These are phyloP conservation scores for Candida endomychidarum DNA, from an alignment of 805 yeast species.

Conservation along the genomic window DNA sequence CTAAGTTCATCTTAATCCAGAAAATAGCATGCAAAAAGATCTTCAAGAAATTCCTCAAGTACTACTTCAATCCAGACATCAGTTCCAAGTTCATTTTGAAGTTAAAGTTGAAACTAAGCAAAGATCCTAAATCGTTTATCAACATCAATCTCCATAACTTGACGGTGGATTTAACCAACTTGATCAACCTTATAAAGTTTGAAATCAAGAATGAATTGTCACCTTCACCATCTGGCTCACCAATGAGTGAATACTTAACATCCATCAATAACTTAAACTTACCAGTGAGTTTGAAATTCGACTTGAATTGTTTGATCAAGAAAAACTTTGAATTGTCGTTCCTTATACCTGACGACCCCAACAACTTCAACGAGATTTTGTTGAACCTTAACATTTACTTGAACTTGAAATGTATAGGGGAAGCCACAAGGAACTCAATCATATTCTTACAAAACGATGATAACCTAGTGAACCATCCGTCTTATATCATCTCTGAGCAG, in stretches of 20 bases:
- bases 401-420: conserved; percentile 15
- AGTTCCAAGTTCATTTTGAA: conserved; percentile 25
- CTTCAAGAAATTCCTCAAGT: conserved; percentile 63
- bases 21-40: conserved; percentile 72
- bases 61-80: conserved; percentile 30
- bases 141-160: conserved; percentile 59
- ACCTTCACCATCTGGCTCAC: conserved; percentile 1
- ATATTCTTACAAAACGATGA: conserved; percentile 24
- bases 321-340: conserved; percentile 37
- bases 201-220: conserved; percentile 15
- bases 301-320: conserved; percentile 30
- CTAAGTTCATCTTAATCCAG: conserved; percentile 72
- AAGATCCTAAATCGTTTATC: conserved; percentile 56
- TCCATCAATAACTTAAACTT: conserved; percentile 6
- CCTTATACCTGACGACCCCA: conserved; percentile 35
- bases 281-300: conserved; percentile 24
- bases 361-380: conserved; percentile 31
- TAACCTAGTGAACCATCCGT: conserved; percentile 24
- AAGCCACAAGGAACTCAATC: conserved; percentile 18
- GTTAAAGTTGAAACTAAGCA: conserved; percentile 34
- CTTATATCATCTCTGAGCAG: conserved; percentile 30
- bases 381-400: conserved; percentile 36
- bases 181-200: conserved; percentile 20
- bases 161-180: conserved; percentile 55
- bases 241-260: conserved; percentile 4